phyloP scores from a whole-genome alignment of 805 yeast genomes.

The Cyberlindnera lachancei region DNA sequence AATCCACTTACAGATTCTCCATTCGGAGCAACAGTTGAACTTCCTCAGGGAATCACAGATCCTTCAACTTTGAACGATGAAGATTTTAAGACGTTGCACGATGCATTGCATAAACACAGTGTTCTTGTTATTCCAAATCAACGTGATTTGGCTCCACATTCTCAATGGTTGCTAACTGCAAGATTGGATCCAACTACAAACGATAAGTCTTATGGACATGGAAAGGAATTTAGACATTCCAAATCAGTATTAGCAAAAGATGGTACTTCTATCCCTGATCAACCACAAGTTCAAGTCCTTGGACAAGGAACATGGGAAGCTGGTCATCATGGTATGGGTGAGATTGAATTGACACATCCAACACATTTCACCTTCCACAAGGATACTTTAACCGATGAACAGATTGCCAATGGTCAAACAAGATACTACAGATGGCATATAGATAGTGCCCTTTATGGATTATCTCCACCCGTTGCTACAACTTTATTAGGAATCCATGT shows the following conservation, averaged over 20 bases:
- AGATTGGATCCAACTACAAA: conserved; percentile 62
- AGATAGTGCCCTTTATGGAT: conserved; percentile 80
- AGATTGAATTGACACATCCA: conserved; percentile 68
- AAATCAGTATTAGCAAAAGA: conserved; percentile 71
- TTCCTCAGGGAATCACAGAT: conserved; percentile 58
- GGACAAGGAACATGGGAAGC: conserved; percentile 69
- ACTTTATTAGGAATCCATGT: conserved; percentile 78
- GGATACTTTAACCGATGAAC: conserved; percentile 51
- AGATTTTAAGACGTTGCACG: conserved; percentile 55
- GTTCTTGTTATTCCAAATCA: conserved; percentile 73
- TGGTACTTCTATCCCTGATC: conserved; percentile 69
- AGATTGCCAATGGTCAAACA: conserved; percentile 56
- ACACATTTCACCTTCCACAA: conserved; percentile 79
- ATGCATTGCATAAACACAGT: conserved; percentile 59
- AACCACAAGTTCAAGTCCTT: conserved; percentile 86
- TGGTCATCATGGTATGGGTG: conserved; percentile 49
- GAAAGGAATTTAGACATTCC: conserved; percentile 62
- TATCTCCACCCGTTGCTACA: conserved; percentile 82
- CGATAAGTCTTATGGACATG: conserved; percentile 75
- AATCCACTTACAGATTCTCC: conserved; percentile 28
- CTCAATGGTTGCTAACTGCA: conserved; percentile 70
- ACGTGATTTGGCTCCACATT: conserved; percentile 57
- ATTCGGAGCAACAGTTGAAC: conserved; percentile 60
- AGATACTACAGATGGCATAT: conserved; percentile 92
- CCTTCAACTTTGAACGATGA: conserved; percentile 59